Evolutionary conservation across 2,329 filamentous ascomycete species (phyloP), one percentile per base, ranked within the genome.

Genomic region (Dactylonectria macrodidyma): DNA sequence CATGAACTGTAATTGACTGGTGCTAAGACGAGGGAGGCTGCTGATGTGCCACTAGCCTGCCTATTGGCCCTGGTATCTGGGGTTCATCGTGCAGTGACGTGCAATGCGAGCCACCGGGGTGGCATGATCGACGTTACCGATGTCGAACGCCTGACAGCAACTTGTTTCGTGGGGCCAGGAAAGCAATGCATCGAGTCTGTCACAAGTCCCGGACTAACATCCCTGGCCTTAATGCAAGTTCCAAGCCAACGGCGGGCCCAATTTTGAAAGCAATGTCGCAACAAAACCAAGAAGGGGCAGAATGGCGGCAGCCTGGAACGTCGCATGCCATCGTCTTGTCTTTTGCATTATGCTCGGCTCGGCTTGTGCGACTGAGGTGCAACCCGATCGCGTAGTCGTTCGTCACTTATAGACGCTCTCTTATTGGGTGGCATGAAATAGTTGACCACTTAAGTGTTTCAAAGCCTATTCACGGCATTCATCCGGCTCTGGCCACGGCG

Each of bases 41-140:
- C 51, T 36, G 30, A 33, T 54, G 51, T 36, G 11, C 11, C 33
- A 38, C 11, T 54, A 10, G 19, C 51, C n/a, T 30, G 16, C 33
- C 34, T 33, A n/a, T 54, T 11, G 11, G 33, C 33, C 51, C 12
- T 16, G 16, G 16, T 34, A 52, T 36, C 33, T 54, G 24, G 16
- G 16, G 36, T 54, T 10, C 46, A 47, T 24, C 46, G 19, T 47
- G 46, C 46, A 24, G 46, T 8, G 24, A 36, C 33, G 34, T 38
- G 51, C 51, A 36, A 38, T 54, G n/a, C 10, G n/a, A 30, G 3
- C 30, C 51, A 54, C 12, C 30, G 2, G 51, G n/a, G 11, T 54
- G 33, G 51, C 51, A 54, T 54, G 51, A 52, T 52, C 50, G 50
- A 54, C 51, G 51, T 54, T 54, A 36, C 51, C 51, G 51, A 54